Conservation (phyloP, 2,329 filamentous ascomycete species). For the Ophiostoma ulmi region DNA sequence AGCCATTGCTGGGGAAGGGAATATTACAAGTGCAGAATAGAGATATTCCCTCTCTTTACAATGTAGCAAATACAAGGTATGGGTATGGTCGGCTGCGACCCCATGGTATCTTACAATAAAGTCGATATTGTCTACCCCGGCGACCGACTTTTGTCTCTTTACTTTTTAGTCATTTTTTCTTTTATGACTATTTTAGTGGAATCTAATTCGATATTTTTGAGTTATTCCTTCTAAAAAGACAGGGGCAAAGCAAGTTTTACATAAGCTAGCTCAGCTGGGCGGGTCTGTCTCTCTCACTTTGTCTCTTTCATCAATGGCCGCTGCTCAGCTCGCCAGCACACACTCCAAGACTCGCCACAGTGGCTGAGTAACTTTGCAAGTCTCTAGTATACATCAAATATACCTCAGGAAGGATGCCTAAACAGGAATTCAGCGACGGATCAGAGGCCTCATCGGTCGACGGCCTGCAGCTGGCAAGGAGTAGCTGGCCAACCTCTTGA, state of each 20-base stretch:
- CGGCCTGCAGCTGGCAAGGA: neutral
- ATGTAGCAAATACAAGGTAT: no score
- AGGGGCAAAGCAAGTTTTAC: constrained; percentile 3
- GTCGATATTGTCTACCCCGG: neutral
- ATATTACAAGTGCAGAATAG: neutral
- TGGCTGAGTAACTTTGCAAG: neutral
- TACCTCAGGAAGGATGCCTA: no score
- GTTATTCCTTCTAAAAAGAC: neutral
- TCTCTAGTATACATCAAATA: no score
- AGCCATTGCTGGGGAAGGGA: neutral
- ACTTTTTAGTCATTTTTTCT: neutral
- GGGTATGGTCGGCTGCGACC: no score
- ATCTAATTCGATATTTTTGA: neutral
- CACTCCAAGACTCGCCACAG: constrained; percentile 11
- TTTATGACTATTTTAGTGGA: neutral
- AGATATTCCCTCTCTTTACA: no score
- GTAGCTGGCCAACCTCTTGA: constrained; percentile 3
- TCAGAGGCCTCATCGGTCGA: neutral
- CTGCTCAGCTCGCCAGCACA: constrained; percentile 25
- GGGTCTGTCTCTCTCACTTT: constrained; percentile 5
- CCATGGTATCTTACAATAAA: neutral
- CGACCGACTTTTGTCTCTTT: neutral
- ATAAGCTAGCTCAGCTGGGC: constrained; percentile 18
- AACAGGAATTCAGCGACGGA: no score
- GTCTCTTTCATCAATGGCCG: neutral